Base-by-base conservation (phyloP, 192 early-diverging fungal species). In the Backusella luteola region DNA sequence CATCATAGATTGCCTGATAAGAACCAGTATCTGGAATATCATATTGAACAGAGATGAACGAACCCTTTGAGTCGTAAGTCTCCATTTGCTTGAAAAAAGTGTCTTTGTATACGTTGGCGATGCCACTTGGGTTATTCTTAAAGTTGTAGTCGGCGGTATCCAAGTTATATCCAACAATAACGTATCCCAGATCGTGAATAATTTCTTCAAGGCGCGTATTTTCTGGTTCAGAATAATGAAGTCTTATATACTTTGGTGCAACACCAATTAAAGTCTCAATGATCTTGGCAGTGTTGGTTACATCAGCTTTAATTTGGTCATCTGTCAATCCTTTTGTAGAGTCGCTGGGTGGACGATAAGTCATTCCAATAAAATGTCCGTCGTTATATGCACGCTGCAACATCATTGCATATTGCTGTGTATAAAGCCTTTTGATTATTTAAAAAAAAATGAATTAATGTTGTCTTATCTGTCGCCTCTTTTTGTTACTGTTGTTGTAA, bases 341-440 rank as follows among this genome's bases (percentile, higher is more conserved):
- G 32, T 87, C 86, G 34, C 82, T 78, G n/a, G 86, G 86, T 19
- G 85, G 66, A 44, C 86, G 86, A 70, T 87, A 87, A 53, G 84
- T 87, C 86, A 87, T 87, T 17, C 86, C 86, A 75, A 87, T 87
- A 44, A 85, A 78, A 66, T 87, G 86, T n/a, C 86, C 86, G 34
- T 87, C 84, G 53, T 73, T 87, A 76, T 87, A 87, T 67, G 86
- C 84, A 56, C 86, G 86, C 29, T 85, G 86, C 32, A 85, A 77
- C 38, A 87, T 82, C 34, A 83, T 83, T 3, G 86, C 86, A 56
- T 87, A 87, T 53, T 87, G 86, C 73, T 85, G 84, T 35, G 84
- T 85, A 44, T 87, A 84, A 26, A 87, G 63, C 77, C 75, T 49
- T 49, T 49, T n/a, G 6, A 49, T n/a, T 7, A 49, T 19, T n/a